Base-by-base conservation (phyloP, 2,329 filamentous ascomycete genomes). In the Cladosporium sp. region DNA sequence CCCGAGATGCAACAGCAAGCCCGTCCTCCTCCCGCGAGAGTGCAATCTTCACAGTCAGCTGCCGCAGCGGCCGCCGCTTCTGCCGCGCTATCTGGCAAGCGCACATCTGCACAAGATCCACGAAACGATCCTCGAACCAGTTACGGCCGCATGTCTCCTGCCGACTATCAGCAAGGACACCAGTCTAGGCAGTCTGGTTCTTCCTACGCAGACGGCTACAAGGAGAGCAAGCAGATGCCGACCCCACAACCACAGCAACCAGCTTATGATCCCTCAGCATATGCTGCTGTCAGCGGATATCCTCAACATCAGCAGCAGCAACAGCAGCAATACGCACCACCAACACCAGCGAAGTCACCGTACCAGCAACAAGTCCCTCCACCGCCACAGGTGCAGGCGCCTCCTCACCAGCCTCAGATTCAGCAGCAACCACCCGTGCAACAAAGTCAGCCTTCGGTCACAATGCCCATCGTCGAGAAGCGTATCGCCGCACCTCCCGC, bases 231-330 rank as follows among this genome's bases (percentile, higher is more conserved):
- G 59, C 63, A 65, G 44, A 54, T 65, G 64, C 41, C 66, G 12
- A 55, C 60, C 4, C 34, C 52, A 65, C 80, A 79, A 58, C 80
- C 82, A 26, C 77, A 80, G 66, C 83, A 85, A 71, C 82, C 87
- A 49, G 87, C 87, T 71, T 95, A 95, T 76, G 92, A 95, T 75
- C 92, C 92, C 32, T 87, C 87, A 28, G 89, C 90, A 69, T 95
- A 93, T 76, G 90, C 89, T 67, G 78, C 79, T 60, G 80, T 82
- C 38, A 76, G 75, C 59, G 74, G 65, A 73, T 64, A 65, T 71
- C 77, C 69, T 72, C 79, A 67, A 76, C 79, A 74, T 76, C 77
- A 65, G 78, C 80, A 62, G 83, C 82, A 86, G 71, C 79, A 81
- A 83, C 82, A 86, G 71, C 79, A 81, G 4, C 41, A 47, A 47